Base-by-base conservation (phyloP, 2,329 filamentous ascomycete genomes). In the Trichoderma citrinoviride region DNA sequence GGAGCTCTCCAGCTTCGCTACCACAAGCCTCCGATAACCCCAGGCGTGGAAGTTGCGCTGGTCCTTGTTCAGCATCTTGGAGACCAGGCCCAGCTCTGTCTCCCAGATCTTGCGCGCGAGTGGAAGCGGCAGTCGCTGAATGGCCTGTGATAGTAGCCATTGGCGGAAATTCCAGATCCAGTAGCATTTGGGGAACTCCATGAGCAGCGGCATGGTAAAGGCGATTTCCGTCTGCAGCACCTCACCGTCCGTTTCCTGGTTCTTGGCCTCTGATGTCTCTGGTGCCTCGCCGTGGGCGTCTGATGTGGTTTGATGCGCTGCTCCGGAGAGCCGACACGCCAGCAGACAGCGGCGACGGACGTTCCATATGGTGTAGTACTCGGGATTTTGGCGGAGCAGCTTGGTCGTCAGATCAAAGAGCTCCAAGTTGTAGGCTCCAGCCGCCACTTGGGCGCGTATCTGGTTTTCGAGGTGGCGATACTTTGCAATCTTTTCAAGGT, bases 131-230 rank as follows among this genome's bases (percentile, higher is more conserved):
- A 97, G 81, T 19, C 88, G 81, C 14, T 82, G 75, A 53, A 90
- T 90, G 40, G 88, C 88, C 75, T 92, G 86, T 62, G 89, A 81
- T 15, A 99, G 81, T 3, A 94, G 81, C 93, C 95, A 99, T 52
- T 90, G 79, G 29, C 95, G 89, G 77, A 97, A 94, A 71, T 97
- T 96, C 95, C 95, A 99, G 73, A 99, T 94, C 94, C 95, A 98
- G 80, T 99, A 99, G 82, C 95, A 98, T 77, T 99, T 99, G 7
- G 95, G 95, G 69, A 87, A 94, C 69, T 92, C 87, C 68, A 91
- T 84, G 56, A 99, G 85, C 21, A 99, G 83, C 0, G 92, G 91
- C 46, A 97, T 86, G 40, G 94, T 88, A 73, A 97, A 97, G 54
- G 81, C 80, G 40, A 99, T 82, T 75, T 99, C 95, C 63, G 85